Conservation (phyloP, 1,284 basidiomycete genomes). For the Cutaneotrichosporon sp. region DNA sequence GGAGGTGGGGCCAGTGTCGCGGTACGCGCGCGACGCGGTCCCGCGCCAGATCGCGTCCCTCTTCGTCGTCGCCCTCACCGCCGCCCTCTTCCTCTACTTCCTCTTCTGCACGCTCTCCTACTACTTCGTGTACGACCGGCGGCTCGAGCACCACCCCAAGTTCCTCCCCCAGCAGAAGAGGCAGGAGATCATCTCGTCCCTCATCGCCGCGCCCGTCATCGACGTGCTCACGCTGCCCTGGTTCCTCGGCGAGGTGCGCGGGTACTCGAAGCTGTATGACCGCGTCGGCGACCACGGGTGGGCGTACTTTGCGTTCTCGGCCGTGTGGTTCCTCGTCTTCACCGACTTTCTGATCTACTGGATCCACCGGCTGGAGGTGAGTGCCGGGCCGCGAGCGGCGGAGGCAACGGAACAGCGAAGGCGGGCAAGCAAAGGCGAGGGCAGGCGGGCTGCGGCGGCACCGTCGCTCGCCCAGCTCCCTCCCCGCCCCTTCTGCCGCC, state of each 20-base stretch:
- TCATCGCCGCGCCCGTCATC: constrained; percentile 80
- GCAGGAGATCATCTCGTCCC: constrained; percentile 75
- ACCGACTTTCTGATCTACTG: constrained; percentile 94
- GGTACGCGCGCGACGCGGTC: constrained; percentile 67
- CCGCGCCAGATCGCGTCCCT: constrained; percentile 79
- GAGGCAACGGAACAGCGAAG: too few relatives aligned
- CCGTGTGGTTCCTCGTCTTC: constrained; percentile 75
- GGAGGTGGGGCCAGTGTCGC: background rate
- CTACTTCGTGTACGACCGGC: constrained; percentile 86
- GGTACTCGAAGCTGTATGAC: constrained; percentile 78
- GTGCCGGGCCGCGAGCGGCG: background rate
- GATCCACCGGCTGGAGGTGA: constrained; percentile 77
- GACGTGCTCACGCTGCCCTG: constrained; percentile 83
- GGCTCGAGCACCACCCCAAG: constrained; percentile 92
- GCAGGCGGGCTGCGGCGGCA: too few relatives aligned
- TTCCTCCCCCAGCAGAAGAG: constrained; percentile 83
- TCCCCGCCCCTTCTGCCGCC: too few relatives aligned
- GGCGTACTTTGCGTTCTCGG: constrained; percentile 49
- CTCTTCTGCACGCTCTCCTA: constrained; percentile 82
- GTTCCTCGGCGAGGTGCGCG: constrained; percentile 91
- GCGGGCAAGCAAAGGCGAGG: too few relatives aligned
- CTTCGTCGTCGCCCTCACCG: constrained; percentile 70
- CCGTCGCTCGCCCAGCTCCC: too few relatives aligned
- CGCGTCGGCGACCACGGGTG: constrained; percentile 64
- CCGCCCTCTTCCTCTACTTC: constrained; percentile 83